phyloP scores from a whole-genome alignment of 768 basidiomycete species.

The Termitomyces sp. region DNA sequence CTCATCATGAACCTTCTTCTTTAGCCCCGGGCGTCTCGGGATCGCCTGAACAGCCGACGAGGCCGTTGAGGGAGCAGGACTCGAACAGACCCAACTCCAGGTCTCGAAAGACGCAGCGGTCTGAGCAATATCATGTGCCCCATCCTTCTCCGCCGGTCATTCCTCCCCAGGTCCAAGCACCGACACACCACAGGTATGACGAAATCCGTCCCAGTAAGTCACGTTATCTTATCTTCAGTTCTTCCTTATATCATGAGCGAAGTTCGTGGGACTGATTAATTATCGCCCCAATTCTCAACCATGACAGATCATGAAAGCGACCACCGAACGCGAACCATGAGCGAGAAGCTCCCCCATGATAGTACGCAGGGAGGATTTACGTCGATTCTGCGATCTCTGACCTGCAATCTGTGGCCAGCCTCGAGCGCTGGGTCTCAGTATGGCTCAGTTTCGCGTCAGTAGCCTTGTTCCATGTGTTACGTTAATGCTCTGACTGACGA shows the following conservation, averaged over 20 bases:
- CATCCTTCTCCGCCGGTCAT: neutral
- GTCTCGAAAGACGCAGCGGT: neutral
- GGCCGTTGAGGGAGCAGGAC: slow-evolving; percentile 5
- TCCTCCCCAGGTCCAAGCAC: neutral
- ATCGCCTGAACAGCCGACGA: slow-evolving; percentile 1
- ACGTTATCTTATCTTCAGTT: slow-evolving; percentile 3
- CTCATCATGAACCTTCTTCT: neutral
- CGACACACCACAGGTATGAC: slow-evolving; percentile 4
- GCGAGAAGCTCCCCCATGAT: slow-evolving; percentile 15
- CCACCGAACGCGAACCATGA: slow-evolving; percentile 8
- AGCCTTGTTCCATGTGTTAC: neutral
- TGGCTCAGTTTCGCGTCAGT: neutral
- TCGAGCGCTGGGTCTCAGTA: slow-evolving; percentile 6
- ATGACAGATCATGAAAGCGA: slow-evolving; percentile 12
- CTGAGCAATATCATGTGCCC: neutral
- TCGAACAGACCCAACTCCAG: slow-evolving; percentile 6
- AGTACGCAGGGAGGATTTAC: slow-evolving; percentile 18
- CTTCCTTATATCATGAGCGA: neutral
- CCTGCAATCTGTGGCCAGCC: slow-evolving; percentile 19
- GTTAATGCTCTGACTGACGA: neutral
- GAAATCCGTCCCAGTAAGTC: slow-evolving; percentile 10
- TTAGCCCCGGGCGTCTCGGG: slow-evolving; percentile 3
- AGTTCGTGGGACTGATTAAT: slow-evolving; percentile 5
- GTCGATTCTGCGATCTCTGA: slow-evolving; percentile 15
- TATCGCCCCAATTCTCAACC: slow-evolving; percentile 3